These are phyloP conservation scores for Naumovozyma castellii DNA, from an alignment of 805 yeast genomes.

Conservation along the genomic window DNA sequence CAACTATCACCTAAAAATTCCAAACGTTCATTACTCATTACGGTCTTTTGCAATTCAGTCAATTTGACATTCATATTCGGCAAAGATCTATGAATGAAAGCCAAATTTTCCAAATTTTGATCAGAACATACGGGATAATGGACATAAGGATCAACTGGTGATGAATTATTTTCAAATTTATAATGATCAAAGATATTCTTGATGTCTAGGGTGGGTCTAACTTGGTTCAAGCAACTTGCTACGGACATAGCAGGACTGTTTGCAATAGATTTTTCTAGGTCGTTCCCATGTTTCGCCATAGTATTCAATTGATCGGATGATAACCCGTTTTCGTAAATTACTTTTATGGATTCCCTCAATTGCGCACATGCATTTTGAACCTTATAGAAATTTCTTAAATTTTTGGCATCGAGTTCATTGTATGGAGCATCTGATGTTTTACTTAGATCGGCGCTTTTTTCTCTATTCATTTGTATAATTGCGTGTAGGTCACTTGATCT, in stretches of 20 bases:
- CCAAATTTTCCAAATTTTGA: slow-evolving; percentile 13
- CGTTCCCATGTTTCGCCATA: slow-evolving; percentile 1
- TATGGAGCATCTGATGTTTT: not conserved
- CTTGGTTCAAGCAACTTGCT: slow-evolving; percentile 5
- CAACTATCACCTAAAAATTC: slow-evolving; percentile 85
- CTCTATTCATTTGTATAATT: too few species aligned
- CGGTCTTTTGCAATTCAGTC: slow-evolving; percentile 9
- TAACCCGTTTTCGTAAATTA: slow-evolving; percentile 8
- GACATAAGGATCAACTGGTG: slow-evolving; percentile 9
- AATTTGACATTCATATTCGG: slow-evolving; percentile 12
- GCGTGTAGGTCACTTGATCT: too few species aligned
- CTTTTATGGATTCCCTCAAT: slow-evolving; percentile 9
- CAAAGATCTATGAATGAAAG: slow-evolving; percentile 17
- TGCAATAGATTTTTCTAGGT: slow-evolving; percentile 8
- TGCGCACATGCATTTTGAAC: slow-evolving; percentile 12
- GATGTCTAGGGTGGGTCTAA: slow-evolving; percentile 1
- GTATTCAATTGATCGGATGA: slow-evolving; percentile 4
- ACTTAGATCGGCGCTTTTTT: too few species aligned
- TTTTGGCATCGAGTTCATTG: slow-evolving; percentile 1
- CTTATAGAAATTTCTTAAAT: slow-evolving; percentile 11
- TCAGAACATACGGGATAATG: slow-evolving; percentile 15
- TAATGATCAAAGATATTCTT: slow-evolving; percentile 4
- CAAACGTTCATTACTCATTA: slow-evolving; percentile 53
- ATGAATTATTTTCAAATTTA: slow-evolving; percentile 5
- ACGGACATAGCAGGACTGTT: slow-evolving; percentile 11